These are phyloP conservation scores for Naganishia vaughanmartiniae DNA, from an alignment of 768 basidiomycete species.

Conservation along the genomic window DNA sequence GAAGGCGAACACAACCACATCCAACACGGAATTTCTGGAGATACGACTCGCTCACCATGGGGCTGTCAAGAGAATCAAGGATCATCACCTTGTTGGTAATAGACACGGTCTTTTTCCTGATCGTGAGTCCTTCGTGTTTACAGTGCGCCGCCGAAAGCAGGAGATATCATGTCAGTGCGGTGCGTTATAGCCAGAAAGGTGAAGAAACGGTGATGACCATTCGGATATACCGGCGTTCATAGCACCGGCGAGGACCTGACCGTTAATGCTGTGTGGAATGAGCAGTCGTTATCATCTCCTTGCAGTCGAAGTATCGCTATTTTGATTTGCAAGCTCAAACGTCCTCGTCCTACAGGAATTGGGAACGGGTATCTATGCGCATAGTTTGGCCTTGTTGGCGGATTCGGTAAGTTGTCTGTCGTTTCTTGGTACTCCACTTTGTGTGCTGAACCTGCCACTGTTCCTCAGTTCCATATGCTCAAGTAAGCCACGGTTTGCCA, in stretches of 20 bases:
- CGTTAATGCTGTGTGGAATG: no score
- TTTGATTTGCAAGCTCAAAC: background rate
- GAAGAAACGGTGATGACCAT: background rate
- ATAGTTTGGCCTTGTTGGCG: constrained; percentile 14
- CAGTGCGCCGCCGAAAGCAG: no score
- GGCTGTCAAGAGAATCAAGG: constrained; percentile 37
- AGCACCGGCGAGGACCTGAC: no score
- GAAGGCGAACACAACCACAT: background rate
- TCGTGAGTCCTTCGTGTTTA: constrained; percentile 55
- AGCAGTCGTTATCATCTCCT: background rate
- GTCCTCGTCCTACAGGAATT: background rate
- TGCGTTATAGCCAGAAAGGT: background rate
- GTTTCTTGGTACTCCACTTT: background rate
- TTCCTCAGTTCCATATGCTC: constrained; percentile 83
- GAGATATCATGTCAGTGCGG: no score
- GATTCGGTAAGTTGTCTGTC: constrained; percentile 6
- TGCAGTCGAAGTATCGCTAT: background rate
- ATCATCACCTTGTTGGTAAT: constrained; percentile 68
- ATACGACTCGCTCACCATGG: constrained; percentile 16
- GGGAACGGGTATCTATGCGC: constrained; percentile 23
- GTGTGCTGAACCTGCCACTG: background rate
- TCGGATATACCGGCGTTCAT: no score
- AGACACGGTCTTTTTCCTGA: constrained; percentile 62
- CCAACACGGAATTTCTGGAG: background rate
- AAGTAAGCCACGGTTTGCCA: constrained; percentile 61